A percentile compares a stretch with the other conserved stretches of the same genome.
These are phyloP conservation scores for Sarocladium brachiariae DNA, from an alignment of 2,329 filamentous ascomycete species.

Conservation along the genomic window DNA sequence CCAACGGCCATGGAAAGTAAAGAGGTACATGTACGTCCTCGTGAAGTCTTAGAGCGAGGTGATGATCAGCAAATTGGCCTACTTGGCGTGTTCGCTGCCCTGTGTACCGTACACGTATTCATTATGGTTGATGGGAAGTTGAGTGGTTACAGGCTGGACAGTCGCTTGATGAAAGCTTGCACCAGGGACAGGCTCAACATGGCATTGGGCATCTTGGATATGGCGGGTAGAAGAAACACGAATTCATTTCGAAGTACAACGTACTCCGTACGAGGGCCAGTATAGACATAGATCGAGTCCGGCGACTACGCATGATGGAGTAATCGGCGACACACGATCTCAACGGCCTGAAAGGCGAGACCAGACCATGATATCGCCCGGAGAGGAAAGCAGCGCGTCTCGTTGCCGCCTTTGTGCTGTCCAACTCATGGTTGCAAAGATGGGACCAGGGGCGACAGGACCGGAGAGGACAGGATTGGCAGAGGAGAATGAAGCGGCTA, in stretches of 20 bases:
- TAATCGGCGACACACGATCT: neutral
- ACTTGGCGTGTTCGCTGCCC: neutral
- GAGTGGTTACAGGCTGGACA: no score
- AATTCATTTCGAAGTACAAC: no score
- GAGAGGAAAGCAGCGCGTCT: slow-evolving; percentile 4
- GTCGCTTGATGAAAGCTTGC: no score
- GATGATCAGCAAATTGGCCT: neutral
- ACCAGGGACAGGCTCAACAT: no score
- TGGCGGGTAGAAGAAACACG: no score
- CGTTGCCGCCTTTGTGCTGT: neutral
- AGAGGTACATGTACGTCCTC: neutral
- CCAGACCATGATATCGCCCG: neutral
- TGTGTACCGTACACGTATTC: neutral
- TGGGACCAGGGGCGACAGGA: neutral
- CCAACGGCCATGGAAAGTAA: neutral
- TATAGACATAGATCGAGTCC: no score
- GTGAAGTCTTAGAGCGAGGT: neutral
- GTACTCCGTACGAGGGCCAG: no score
- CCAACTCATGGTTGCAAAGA: neutral
- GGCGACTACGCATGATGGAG: no score
- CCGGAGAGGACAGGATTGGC: neutral
- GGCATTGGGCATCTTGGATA: no score
- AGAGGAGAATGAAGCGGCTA: no score
- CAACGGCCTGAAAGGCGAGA: no score
- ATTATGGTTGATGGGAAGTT: neutral